Conservation (phyloP, 345 rosid genomes). For the Eucalyptus sp. region DNA sequence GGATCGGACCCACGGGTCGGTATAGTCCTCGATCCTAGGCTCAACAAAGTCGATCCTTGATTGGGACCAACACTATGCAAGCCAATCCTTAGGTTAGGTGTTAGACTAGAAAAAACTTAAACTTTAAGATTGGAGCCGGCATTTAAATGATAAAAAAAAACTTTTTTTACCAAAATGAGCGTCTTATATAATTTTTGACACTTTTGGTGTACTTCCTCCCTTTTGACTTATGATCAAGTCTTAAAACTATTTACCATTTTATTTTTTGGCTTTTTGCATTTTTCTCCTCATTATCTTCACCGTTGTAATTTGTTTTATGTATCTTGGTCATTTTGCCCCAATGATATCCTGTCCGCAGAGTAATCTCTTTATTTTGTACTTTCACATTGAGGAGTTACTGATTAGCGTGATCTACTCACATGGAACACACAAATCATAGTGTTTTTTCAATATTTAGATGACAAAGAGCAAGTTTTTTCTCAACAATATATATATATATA, state of each 20-base stretch:
- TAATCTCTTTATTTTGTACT: neutral
- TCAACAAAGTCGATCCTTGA: accelerated
- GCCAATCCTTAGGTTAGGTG: neutral
- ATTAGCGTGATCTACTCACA: neutral
- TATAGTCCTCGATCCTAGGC: neutral
- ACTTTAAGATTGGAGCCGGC: accelerated
- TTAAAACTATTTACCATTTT: neutral
- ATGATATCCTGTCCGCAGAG: accelerated
- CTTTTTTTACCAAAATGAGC: neutral
- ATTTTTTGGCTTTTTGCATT: neutral
- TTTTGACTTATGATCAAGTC: neutral
- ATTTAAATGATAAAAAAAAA: too few species aligned
- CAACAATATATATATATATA: neutral
- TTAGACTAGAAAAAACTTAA: too few species aligned
- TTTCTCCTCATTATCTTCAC: neutral
- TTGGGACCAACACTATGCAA: neutral
- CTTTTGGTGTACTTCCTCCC: accelerated
- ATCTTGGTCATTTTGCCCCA: neutral
- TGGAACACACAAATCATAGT: neutral
- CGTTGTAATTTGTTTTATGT: neutral
- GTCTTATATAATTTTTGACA: neutral
- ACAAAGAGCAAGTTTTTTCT: neutral
- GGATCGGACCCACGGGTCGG: accelerated
- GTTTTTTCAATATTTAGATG: neutral
- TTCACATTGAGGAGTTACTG: neutral